Conservation (phyloP, 352 stramenopile genomes). For the Globisporangium acanthophoron region DNA sequence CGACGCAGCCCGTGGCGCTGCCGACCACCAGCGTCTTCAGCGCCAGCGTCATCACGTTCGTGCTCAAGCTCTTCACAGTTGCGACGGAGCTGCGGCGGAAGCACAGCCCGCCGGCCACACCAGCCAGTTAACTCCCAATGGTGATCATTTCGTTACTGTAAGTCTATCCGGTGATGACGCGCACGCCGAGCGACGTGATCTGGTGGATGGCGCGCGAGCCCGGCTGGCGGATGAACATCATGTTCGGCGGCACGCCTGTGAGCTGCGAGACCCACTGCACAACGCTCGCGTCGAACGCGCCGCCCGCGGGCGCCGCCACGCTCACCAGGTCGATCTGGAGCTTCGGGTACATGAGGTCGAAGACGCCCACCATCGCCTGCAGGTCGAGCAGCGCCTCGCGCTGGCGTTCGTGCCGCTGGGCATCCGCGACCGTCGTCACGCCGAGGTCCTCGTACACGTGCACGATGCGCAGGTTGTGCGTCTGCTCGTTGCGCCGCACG, state of each 20-base stretch:
- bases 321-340: constrained; percentile 71
- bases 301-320: constrained; percentile 18
- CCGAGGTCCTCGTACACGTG: constrained; percentile 40
- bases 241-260: constrained; percentile 68
- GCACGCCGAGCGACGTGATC: constrained; percentile 60
- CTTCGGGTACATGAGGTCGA: constrained; percentile 87
- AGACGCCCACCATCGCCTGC: constrained; percentile 41
- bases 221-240: constrained; percentile 89
- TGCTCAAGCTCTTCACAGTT: constrained; percentile 30
- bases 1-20: constrained; percentile 13
- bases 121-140: no score
- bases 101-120: background rate
- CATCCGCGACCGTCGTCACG: background rate
- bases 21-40: constrained; percentile 34
- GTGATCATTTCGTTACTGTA: no score
- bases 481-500: constrained; percentile 84
- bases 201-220: constrained; percentile 60
- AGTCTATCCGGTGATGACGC: constrained; percentile 63
- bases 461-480: constrained; percentile 77
- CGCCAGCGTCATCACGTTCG: constrained; percentile 30
- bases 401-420: background rate
- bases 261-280: constrained; percentile 69
- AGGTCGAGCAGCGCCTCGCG: constrained; percentile 13
- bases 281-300: constrained; percentile 47
- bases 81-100: constrained; percentile 11